phyloP scores from a whole-genome alignment of 2,329 filamentous ascomycete genomes.

The Venturia nashicola region DNA sequence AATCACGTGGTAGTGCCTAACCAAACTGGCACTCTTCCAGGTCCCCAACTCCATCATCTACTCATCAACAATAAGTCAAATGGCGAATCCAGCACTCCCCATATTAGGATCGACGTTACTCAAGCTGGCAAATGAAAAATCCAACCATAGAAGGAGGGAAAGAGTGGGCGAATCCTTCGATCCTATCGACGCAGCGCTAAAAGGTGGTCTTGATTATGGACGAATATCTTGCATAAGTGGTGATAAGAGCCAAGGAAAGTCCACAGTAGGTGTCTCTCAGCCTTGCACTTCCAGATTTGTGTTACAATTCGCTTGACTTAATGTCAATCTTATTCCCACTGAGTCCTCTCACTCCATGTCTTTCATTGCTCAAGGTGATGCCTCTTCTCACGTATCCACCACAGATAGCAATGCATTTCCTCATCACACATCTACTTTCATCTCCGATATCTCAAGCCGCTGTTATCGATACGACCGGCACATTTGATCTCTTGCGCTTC shows the following conservation, averaged over 20 bases:
- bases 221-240: conserved; percentile 24
- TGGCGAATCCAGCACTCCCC: not conserved
- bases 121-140: not conserved
- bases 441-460: conserved; percentile 20
- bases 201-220: conserved; percentile 24
- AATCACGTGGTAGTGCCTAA: too few relatives aligned
- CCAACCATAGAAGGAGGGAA: not conserved
- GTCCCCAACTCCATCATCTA: too few relatives aligned
- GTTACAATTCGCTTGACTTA: too few relatives aligned
- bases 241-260: conserved; percentile 17
- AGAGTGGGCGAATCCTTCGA: not conserved
- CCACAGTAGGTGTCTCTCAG: conserved; percentile 15
- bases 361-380: too few relatives aligned
- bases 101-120: not conserved
- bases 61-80: not conserved
- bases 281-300: not conserved
- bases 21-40: too few relatives aligned
- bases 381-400: not conserved
- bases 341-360: not conserved
- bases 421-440: conserved; percentile 27
- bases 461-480: conserved; percentile 34
- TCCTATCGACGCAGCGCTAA: conserved; percentile 15
- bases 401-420: conserved; percentile 23
- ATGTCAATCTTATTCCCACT: not conserved
- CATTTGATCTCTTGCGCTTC: conserved; percentile 31